A percentile compares a stretch with the other conserved stretches of the same genome.
These are phyloP conservation scores for Melaleuca alternifolia DNA, from an alignment of 345 rosid species.

Conservation along the genomic window DNA sequence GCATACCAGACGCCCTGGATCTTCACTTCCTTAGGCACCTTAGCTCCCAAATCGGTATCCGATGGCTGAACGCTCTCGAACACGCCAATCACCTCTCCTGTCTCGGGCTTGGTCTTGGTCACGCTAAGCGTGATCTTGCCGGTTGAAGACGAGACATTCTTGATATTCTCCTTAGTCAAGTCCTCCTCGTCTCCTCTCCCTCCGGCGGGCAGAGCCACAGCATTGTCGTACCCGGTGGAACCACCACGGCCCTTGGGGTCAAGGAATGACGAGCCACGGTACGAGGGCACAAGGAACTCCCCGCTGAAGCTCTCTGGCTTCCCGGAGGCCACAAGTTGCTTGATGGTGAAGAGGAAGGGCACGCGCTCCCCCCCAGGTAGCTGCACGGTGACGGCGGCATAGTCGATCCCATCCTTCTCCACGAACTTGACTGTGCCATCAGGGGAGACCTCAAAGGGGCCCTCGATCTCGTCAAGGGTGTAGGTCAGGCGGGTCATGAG, in stretches of 20 bases:
- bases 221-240: constrained; percentile 81
- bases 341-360: constrained; percentile 85
- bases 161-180: constrained; percentile 66
- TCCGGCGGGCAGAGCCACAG: constrained; percentile 87
- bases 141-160: constrained; percentile 51
- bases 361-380: constrained; percentile 85
- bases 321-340: constrained; percentile 71
- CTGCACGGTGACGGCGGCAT: constrained; percentile 83
- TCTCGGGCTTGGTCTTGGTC: constrained; percentile 76
- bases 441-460: constrained; percentile 75
- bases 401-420: constrained; percentile 87
- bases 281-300: constrained; percentile 65
- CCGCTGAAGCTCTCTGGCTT: constrained; percentile 71
- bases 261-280: constrained; percentile 80
- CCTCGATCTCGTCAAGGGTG: constrained; percentile 94
- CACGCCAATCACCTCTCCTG: constrained; percentile 88
- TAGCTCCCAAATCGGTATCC: constrained; percentile 95
- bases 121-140: constrained; percentile 87
- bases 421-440: constrained; percentile 56
- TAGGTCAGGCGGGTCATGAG: constrained; percentile 98
- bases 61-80: constrained; percentile 98
- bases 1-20: constrained; percentile 96
- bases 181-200: constrained; percentile 98
- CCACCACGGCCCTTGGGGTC: constrained; percentile 96
- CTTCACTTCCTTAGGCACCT: constrained; percentile 92